Conservation (phyloP, 208 protist species). For the Naegleria gruberi region DNA sequence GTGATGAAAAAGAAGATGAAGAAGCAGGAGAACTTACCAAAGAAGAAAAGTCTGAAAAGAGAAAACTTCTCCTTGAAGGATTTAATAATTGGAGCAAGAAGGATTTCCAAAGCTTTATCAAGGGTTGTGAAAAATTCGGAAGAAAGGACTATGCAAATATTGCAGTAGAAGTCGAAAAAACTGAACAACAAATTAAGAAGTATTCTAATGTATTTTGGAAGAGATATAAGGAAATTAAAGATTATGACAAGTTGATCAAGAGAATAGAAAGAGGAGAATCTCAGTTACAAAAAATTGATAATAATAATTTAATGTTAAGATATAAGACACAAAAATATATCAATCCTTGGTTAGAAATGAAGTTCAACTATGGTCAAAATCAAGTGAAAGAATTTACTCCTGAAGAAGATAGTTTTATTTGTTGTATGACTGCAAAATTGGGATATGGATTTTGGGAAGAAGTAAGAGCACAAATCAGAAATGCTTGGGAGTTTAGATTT, state of each 20-base stretch:
- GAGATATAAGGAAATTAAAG: slow-evolving; percentile 3
- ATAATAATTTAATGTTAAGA: background rate
- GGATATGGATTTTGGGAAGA: slow-evolving; percentile 20
- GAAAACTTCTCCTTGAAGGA: slow-evolving; percentile 4
- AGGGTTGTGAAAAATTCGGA: slow-evolving; percentile 13
- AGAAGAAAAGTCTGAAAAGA: background rate
- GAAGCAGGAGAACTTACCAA: background rate
- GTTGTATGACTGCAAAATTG: slow-evolving; percentile 9
- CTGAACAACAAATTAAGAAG: background rate
- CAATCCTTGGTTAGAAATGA: slow-evolving; percentile 10
- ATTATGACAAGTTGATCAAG: slow-evolving; percentile 13
- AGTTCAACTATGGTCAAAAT: slow-evolving; percentile 16
- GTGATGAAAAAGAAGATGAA: background rate
- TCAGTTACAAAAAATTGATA: background rate
- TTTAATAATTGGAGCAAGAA: slow-evolving; percentile 22
- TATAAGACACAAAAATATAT: slow-evolving; percentile 18
- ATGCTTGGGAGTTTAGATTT: slow-evolving; percentile 17
- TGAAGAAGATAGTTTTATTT: slow-evolving; percentile 23
- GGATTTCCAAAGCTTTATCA: slow-evolving; percentile 14
- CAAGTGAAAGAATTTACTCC: background rate
- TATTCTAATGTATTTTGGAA: slow-evolving; percentile 18
- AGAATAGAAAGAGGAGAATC: slow-evolving; percentile 19
- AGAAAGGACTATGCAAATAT: background rate
- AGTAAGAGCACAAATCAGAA: background rate
- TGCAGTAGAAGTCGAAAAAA: slow-evolving; percentile 4